Conservation (phyloP, 257 asterid genomes). For the Solanum tarijense region DNA sequence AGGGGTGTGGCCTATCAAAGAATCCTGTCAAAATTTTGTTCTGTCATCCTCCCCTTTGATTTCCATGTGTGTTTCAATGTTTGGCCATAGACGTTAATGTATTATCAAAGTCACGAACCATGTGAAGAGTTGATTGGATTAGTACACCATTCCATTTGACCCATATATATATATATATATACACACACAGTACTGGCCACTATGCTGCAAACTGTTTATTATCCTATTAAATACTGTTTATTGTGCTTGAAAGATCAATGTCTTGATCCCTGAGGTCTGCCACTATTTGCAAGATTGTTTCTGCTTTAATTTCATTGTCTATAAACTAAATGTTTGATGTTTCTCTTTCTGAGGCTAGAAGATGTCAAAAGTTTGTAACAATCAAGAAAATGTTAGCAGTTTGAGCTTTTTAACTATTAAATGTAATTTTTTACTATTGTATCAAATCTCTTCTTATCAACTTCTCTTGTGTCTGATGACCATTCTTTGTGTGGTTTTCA, state of each 20-base stretch:
- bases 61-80: neutral
- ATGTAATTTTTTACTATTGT: neutral
- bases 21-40: neutral
- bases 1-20: neutral
- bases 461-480: slow-evolving; percentile 1
- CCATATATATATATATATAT: neutral
- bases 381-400: neutral
- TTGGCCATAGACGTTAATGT: neutral
- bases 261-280: neutral
- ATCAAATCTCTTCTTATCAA: neutral
- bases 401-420: neutral
- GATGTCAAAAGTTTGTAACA: neutral
- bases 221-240: neutral
- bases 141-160: neutral
- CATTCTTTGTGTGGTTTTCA: slow-evolving; percentile 29
- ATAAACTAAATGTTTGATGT: neutral
- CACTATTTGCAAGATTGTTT: neutral
- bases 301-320: neutral
- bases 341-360: neutral
- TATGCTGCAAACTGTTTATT: neutral
- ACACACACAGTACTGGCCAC: neutral
- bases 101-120: neutral
- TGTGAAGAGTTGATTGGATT: neutral
- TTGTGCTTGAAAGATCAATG: neutral
- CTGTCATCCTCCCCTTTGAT: neutral